Evolutionary conservation across 2,329 filamentous ascomycete species (phyloP), one percentile per base, ranked within the genome.

Genomic region (Chaetoscypha palmicola): DNA sequence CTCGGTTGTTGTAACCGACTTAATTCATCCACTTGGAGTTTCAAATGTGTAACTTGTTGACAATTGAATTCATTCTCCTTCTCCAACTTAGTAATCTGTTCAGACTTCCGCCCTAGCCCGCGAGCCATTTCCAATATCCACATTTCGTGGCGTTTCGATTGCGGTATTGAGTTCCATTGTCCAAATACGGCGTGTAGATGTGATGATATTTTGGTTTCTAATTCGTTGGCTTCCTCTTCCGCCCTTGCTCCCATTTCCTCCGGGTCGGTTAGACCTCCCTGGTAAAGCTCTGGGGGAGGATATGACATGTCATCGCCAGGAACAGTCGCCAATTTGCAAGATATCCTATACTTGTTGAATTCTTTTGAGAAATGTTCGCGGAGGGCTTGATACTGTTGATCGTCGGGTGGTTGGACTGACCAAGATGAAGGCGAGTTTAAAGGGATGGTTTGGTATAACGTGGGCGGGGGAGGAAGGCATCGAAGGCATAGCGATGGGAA

Each of bases 401-500:
- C 72, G 1, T 78, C 81, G 0, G 90, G 90, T 1, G 86, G 81
- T 17, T 78, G 70, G 23, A 94, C 76, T 1, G 88, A 88, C 80
- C 91, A 95, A 0, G 87, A 92, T 2, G 81, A 78, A 16, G 78
- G 72, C 0, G 83, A 87, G 1, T 88, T 72, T 57, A 94, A 83
- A 22, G 89, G 87, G 5, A 83, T 86, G 8, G 86, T 84, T 34
- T 54, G 53, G 66, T 90, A 91, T 5, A 96, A 71, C 0, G 87
- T 92, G 3, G 86, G 81, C 2, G 90, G 88, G 8, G 86, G 74
- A 26, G 84, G 79, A 1, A 97, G 77, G 53, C 91, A 83, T 51
- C 84, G 86, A 9, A 96, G 76, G 26, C 83, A 88, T 31, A 97
- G 74, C 5, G 85, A 81, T 5, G 90, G 88, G 58, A 95, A 96